Conservation (phyloP, 768 basidiomycete genomes). For the Cyclocybe cylindracea region DNA sequence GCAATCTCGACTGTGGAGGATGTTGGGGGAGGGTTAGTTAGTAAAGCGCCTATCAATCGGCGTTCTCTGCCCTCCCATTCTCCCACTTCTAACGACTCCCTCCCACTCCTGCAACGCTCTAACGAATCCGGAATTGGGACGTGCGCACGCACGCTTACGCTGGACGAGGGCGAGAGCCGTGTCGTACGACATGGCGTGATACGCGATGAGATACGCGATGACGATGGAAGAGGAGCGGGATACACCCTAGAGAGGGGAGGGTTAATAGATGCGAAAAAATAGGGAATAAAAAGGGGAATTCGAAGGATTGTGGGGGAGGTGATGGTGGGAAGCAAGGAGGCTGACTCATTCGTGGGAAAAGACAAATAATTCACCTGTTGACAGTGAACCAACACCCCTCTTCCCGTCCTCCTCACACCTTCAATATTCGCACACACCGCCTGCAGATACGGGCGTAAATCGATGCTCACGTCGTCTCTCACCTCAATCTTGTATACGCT, state of each 20-base stretch:
- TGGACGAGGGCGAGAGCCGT: conserved; percentile 60
- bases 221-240: conserved; percentile 78
- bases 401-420: conserved; percentile 54
- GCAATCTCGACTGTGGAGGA: too few relatives aligned
- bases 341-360: background rate
- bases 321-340: background rate
- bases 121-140: conserved; percentile 80
- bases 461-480: conserved; percentile 58
- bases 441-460: conserved; percentile 70
- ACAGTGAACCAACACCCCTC: conserved; percentile 77
- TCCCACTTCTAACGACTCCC: conserved; percentile 1
- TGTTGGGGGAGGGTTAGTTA: background rate
- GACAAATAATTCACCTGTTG: conserved; percentile 66
- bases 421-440: conserved; percentile 69
- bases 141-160: conserved; percentile 68
- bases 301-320: conserved; percentile 17
- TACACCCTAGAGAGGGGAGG: conserved; percentile 50
- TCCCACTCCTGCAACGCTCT: conserved; percentile 63
- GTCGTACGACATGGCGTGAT: conserved; percentile 73
- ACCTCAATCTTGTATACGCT: conserved; percentile 68
- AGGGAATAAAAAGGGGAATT: background rate
- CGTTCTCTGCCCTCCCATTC: background rate
- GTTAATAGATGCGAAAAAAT: background rate
- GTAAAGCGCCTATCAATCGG: background rate
- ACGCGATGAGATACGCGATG: conserved; percentile 80